A percentile compares a stretch with the other conserved stretches of the same genome.
Conservation (phyloP, 768 basidiomycete species). For the Trametes coccinea region DNA sequence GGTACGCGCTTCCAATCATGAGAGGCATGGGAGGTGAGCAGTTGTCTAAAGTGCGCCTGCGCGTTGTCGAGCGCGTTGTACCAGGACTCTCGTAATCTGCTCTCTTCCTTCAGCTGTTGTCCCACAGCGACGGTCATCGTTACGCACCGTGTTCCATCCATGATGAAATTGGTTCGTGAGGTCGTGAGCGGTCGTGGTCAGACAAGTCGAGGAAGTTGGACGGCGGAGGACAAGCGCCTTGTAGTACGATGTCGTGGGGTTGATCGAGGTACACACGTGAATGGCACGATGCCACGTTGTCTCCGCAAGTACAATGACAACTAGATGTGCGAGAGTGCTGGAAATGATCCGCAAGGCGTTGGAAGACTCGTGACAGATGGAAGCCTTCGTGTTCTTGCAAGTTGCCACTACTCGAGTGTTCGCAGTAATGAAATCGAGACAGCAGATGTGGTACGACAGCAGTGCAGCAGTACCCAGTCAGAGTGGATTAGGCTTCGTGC, state of each 20-base stretch:
- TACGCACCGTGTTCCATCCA: constrained; percentile 62
- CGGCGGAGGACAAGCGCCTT: constrained; percentile 3
- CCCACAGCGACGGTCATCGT: neutral
- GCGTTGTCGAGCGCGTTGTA: constrained; percentile 71
- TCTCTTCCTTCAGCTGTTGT: neutral
- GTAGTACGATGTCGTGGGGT: constrained; percentile 16
- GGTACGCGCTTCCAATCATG: constrained; percentile 82
- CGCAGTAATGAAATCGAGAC: too few species aligned
- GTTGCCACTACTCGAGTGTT: too few species aligned
- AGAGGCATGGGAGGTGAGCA: constrained; percentile 69
- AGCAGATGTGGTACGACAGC: too few species aligned
- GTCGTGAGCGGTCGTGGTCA: constrained; percentile 10
- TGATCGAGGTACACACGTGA: constrained; percentile 15
- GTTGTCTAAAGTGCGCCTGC: constrained; percentile 73
- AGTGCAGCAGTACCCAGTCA: too few species aligned
- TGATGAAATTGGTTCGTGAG: constrained; percentile 26
- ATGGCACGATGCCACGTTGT: constrained; percentile 17
- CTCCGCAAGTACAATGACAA: constrained; percentile 11
- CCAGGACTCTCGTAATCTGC: constrained; percentile 83
- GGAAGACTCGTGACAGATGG: too few species aligned
- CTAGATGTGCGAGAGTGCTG: neutral
- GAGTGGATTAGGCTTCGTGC: too few species aligned
- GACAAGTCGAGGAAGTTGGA: neutral
- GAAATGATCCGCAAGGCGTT: too few species aligned
- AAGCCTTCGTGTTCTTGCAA: too few species aligned